Evolutionary conservation across 768 basidiomycete species (phyloP), one percentile per base, ranked within the genome.

Genomic region (Cyathus striatus): DNA sequence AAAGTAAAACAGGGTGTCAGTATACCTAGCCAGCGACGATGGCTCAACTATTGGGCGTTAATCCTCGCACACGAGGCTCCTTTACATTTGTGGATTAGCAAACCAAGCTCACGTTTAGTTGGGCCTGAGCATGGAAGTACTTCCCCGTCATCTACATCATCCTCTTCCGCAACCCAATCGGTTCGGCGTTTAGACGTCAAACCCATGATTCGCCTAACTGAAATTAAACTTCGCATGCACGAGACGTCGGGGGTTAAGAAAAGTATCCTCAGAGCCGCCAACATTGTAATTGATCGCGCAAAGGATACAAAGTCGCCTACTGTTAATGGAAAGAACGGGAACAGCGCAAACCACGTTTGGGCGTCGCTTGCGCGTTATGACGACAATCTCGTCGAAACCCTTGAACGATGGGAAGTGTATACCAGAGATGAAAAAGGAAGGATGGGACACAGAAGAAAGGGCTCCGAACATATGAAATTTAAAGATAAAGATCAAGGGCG

Each of bases 301-400:
- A 68, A 38, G 65, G 69, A 57, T 33, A 45, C 23, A 43, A 14
- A 46, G 40, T 30, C 25, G 27, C 23, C 14, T 18, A 38, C 26
- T 30, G 26, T 4, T 57, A n/a, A n/a, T n/a, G n/a, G n/a, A n/a
- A 39, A 43, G 48, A 23, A 39, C 43, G 12, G 44, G 42, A 25
- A 40, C 46, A 52, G 59, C 49, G 65, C 69, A 25, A 58, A 51
- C 32, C 69, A 72, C 25, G 62, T 81, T 3, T 90, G 84, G 86
- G 81, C 71, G 2, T 88, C 86, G 16, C 63, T 93, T 10, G 82
- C 86, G n/a, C 70, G 89, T 42, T 94, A 94, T 55, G 79, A 83
- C 47, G 87, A 92, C 49, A 65, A 59, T 1, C 71, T 91, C 26
- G 76, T 89, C 3, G 72, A 76, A 4, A 62, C 70, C 34, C 65